Evolutionary conservation across 352 stramenopile species (phyloP), one percentile per base, ranked within the genome.

Genomic region (Phytophthora tentaculata): DNA sequence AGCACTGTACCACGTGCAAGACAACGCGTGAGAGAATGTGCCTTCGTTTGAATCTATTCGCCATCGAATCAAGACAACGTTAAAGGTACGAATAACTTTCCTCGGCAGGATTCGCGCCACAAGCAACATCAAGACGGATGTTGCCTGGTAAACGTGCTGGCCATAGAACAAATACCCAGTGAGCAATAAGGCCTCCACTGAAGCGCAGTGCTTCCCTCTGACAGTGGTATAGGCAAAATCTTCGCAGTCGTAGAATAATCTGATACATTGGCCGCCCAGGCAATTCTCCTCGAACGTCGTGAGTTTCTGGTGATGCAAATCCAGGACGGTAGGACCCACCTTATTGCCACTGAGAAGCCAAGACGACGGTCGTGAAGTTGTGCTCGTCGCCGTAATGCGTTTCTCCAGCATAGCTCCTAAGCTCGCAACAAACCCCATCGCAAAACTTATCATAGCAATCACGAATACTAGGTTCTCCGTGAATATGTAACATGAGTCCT

Each of bases 161-260:
- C 52, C 52, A 49, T 57, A 68, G 52, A 67, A 67, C 24, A 67
- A 26, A 32, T 67, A 61, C 13, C 60, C 60, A 13, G 39, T 61
- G 13, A 74, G 61, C 16, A 74, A 24, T 55, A 74, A n/a, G 3
- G 67, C 48, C 44, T 69, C 67, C 17, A 74, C 60, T 5, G 51
- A 62, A 5, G 66, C 51, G 49, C 60, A 64, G 1, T 43, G 26
- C n/a, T 69, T 56, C 1, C 49, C 43, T 28, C 19, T 28, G 44
- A 65, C 48, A 5, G 24, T 52, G 7, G 69, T 26, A 50, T 69
- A 62, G 0, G 66, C 58, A 20, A 73, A 69, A 51, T 73, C 66
- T 28, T 58, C 66, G 44, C 66, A 69, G 60, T 54, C 48, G 48
- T 41, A 44, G 17, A 56, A 56, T 16, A 56, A n/a, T 5, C 49